A percentile compares a stretch with the other conserved stretches of the same genome.
Conservation (phyloP, 495 filamentous ascomycete species). For the Cercophora sp. region DNA sequence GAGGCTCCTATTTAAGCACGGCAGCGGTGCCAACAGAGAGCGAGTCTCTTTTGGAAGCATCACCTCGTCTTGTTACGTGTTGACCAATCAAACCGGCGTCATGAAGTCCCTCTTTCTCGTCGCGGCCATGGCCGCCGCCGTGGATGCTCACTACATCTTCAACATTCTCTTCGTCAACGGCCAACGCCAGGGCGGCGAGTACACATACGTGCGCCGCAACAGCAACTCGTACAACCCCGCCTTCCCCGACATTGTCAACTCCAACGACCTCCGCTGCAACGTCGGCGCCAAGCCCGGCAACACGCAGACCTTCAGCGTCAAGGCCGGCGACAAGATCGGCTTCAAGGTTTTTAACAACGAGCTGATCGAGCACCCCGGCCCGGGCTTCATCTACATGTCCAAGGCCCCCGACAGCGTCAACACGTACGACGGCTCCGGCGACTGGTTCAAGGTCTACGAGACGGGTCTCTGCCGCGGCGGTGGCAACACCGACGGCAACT, state of each 20-base stretch:
- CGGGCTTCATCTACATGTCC: conserved; percentile 46
- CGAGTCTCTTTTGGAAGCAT: background rate
- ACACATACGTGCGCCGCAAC: conserved; percentile 38
- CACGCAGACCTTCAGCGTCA: conserved; percentile 32
- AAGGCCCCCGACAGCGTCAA: conserved; percentile 39
- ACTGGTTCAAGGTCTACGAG: conserved; percentile 53
- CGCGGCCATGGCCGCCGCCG: conserved; percentile 25
- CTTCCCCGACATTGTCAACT: conserved; percentile 37
- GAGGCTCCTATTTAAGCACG: background rate
- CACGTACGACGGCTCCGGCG: conserved; percentile 45
- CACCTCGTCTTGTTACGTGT: background rate
- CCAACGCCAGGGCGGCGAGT: conserved; percentile 33
- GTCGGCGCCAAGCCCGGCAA: conserved; percentile 32
- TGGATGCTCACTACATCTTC: conserved; percentile 39
- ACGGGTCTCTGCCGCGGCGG: conserved; percentile 29
- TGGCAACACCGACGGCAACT: conserved; percentile 28
- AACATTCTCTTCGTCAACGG: conserved; percentile 40
- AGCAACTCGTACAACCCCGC: conserved; percentile 39
- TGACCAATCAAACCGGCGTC: conserved; percentile 5
- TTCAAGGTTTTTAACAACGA: conserved; percentile 45
- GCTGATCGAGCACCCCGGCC: conserved; percentile 45
- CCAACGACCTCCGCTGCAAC: conserved; percentile 47
- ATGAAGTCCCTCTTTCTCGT: conserved; percentile 29
- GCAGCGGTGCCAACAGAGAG: background rate
- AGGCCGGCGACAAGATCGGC: conserved; percentile 45